These are phyloP conservation scores for Petrea volubilis DNA, from an alignment of 257 asterid species.

Conservation along the genomic window DNA sequence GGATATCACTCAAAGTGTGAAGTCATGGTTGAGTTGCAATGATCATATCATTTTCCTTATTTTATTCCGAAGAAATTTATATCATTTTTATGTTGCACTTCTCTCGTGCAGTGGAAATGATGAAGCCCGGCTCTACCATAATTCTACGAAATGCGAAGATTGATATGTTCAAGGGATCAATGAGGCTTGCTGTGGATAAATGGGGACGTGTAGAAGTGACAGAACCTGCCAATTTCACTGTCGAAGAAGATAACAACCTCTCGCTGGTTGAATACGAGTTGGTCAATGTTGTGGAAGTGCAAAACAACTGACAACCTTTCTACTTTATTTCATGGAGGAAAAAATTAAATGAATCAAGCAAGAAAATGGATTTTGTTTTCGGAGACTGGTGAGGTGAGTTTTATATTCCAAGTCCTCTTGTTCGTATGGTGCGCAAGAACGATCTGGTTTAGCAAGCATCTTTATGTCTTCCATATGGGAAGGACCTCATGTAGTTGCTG, in stretches of 20 bases:
- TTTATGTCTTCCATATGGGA: not conserved
- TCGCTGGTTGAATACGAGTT: conserved; percentile 11
- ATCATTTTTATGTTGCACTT: not conserved
- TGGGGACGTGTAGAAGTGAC: too few species aligned
- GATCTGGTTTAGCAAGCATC: conserved; percentile 17
- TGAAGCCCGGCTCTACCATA: conserved; percentile 3
- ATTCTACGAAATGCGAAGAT: conserved; percentile 19
- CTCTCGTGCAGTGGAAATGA: not conserved
- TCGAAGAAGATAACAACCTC: not conserved
- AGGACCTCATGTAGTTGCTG: too few species aligned
- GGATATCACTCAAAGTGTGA: not conserved
- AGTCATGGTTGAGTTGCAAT: not conserved
- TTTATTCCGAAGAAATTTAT: too few species aligned
- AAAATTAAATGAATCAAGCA: not conserved
- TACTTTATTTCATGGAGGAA: not conserved
- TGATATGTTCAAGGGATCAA: conserved; percentile 12
- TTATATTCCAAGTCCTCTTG: conserved; percentile 11
- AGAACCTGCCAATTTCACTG: not conserved
- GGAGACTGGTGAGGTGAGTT: conserved; percentile 7
- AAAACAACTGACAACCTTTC: conserved; percentile 39
- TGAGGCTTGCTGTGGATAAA: conserved; percentile 18
- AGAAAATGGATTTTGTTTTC: conserved; percentile 14
- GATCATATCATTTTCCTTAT: conserved; percentile 1
- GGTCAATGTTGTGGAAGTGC: conserved; percentile 43
- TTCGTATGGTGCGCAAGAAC: conserved; percentile 7